Evolutionary conservation across 768 basidiomycete species (phyloP), one percentile per base, ranked within the genome.

Genomic region (Cystobasidium onofrii): DNA sequence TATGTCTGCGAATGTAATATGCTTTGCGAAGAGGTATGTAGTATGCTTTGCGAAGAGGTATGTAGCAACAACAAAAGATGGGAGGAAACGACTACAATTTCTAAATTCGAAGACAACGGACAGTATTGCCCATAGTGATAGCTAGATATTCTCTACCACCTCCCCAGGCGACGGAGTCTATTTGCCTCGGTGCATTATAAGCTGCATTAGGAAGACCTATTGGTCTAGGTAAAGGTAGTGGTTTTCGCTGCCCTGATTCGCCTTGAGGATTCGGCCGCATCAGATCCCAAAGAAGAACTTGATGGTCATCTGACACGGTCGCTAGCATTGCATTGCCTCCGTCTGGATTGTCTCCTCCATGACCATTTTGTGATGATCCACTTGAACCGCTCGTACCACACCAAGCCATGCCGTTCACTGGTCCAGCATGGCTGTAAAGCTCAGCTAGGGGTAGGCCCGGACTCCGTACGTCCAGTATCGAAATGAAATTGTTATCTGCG

Each of bases 361-460:
- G 34, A 9, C 57, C 57, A 25, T 63, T 61, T n/a, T 36, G 50
- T 10, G 23, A 25, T 7, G 52, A 57, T 17, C 34, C 46, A 15
- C 7, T 31, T 23, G 39, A 52, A 15, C 41, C 50, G 44, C 46
- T 50, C 20, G 46, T 50, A 0, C 75, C 86, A 33, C 93, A 90
- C 95, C 95, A 98, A 7, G 90, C 90, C 61, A 97, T 85, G 1
- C 89, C 90, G 77, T 93, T 92, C 57, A 97, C 86, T 73, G 88
- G 86, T 33, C 86, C 87, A 67, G 87, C 86, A 80, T 98, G 95
- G 20, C 86, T 92, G 75, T 87, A 86, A 23, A 97, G 83, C 81
- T 98, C 94, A 79, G 93, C 89, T 20, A 97, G 93, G 0, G 96
- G 93, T 75, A 90, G 88, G 1, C 96, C 96, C 0, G 96, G 96